Evolutionary conservation across 176 grass and related monocot species (phyloP).

Genomic region (Areca catechu): DNA sequence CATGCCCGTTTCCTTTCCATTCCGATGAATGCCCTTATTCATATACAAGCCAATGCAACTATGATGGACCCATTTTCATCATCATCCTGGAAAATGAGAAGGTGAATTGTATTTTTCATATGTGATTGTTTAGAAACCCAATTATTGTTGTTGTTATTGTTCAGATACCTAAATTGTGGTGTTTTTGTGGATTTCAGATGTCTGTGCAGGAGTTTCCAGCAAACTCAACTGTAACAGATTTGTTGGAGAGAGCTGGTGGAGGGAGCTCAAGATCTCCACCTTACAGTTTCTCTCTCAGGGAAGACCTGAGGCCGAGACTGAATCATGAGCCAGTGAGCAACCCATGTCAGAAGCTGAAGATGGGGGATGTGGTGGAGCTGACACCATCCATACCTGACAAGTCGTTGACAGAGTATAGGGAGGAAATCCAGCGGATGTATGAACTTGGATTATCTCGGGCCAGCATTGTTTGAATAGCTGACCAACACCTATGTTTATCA

Average conservation of each 20-base stretch:
- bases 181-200: constrained; percentile 49
- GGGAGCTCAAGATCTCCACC: constrained; percentile 53
- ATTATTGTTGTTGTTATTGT: not conserved
- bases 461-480: constrained; percentile 28
- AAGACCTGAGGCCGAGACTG: constrained; percentile 63
- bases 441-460: constrained; percentile 43
- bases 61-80: constrained; percentile 66
- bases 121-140: not conserved
- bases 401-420: constrained; percentile 67
- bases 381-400: constrained; percentile 56
- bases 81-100: constrained; percentile 88
- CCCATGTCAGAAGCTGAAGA: constrained; percentile 39
- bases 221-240: constrained; percentile 51
- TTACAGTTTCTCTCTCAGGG: constrained; percentile 61
- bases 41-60: constrained; percentile 44
- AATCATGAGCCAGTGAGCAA: constrained; percentile 62
- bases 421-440: constrained; percentile 97
- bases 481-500: not conserved
- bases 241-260: constrained; percentile 53
- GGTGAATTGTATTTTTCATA: constrained; percentile 25
- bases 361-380: constrained; percentile 89
- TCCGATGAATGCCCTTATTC: constrained; percentile 73
- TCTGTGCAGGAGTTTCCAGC: constrained; percentile 72
- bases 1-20: constrained; percentile 72
- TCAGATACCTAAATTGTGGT: not conserved